These are phyloP conservation scores for Aspergillus egyptiacus DNA, from an alignment of 495 filamentous ascomycete species.

Conservation along the genomic window DNA sequence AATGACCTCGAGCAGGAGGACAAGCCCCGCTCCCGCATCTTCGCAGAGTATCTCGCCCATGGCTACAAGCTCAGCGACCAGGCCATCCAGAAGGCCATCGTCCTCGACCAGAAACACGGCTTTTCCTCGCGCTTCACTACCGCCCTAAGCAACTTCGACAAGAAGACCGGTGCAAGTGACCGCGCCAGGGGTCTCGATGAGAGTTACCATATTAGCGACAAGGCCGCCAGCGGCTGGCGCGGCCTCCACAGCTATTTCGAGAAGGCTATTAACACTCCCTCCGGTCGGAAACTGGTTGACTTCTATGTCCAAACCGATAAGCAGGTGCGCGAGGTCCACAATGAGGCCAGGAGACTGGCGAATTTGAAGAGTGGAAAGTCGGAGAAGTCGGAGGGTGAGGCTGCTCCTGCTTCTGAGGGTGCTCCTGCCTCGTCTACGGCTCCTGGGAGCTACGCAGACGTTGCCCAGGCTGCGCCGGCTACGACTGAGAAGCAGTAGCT, in stretches of 20 bases:
- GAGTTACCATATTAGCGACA: conserved; percentile 64
- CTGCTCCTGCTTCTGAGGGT: conserved; percentile 15
- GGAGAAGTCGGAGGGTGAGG: conserved; percentile 38
- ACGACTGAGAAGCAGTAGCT: not conserved
- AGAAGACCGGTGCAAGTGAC: conserved; percentile 73
- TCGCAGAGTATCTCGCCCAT: conserved; percentile 93
- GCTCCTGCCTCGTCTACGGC: conserved; percentile 15
- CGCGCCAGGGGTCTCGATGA: conserved; percentile 69
- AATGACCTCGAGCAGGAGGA: conserved; percentile 84
- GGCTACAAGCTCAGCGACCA: conserved; percentile 83
- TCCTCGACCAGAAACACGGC: conserved; percentile 85
- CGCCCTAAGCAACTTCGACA: conserved; percentile 69
- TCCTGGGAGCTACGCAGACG: conserved; percentile 17
- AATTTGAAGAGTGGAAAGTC: conserved; percentile 73
- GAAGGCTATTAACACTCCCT: conserved; percentile 78
- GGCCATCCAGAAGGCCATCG: conserved; percentile 78
- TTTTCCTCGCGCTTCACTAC: conserved; percentile 69
- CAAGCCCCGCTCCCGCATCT: conserved; percentile 85
- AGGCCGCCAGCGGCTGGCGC: conserved; percentile 56
- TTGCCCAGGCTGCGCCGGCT: conserved; percentile 21
- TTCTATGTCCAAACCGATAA: conserved; percentile 80
- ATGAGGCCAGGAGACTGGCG: conserved; percentile 78
- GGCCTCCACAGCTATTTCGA: conserved; percentile 82
- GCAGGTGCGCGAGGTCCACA: conserved; percentile 88
- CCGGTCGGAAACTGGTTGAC: conserved; percentile 73